phyloP scores from a whole-genome alignment of 2,329 filamentous ascomycete genomes.

The Pleoardoris graminearum region DNA sequence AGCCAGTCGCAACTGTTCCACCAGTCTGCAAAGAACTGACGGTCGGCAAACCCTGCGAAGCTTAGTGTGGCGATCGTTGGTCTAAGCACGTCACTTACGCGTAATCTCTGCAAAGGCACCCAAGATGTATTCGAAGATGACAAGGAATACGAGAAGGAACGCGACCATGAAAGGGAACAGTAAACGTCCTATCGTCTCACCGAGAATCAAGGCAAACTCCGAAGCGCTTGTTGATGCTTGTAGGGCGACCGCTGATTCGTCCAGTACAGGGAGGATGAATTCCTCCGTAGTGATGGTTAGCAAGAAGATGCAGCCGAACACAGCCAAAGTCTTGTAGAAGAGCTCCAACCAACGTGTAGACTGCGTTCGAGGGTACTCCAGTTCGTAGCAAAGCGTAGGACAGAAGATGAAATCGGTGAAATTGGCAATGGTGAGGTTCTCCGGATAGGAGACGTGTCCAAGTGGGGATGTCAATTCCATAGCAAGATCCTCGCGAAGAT shows the following conservation, averaged over 20 bases:
- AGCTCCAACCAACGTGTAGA: slow-evolving; percentile 79
- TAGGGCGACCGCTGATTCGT: slow-evolving; percentile 66
- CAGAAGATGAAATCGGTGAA: slow-evolving; percentile 87
- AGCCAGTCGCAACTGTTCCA: slow-evolving; percentile 84
- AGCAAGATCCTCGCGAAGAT: slow-evolving; percentile 83
- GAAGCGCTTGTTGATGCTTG: slow-evolving; percentile 53
- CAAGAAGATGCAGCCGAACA: slow-evolving; percentile 95
- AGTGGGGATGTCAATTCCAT: slow-evolving; percentile 89
- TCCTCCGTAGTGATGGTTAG: slow-evolving; percentile 90
- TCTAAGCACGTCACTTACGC: slow-evolving; percentile 41
- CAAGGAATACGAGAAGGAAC: slow-evolving; percentile 92
- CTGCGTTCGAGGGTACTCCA: slow-evolving; percentile 85
- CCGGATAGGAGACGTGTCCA: slow-evolving; percentile 85
- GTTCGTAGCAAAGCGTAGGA: slow-evolving; percentile 94
- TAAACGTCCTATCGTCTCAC: slow-evolving; percentile 87
- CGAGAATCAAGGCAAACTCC: slow-evolving; percentile 77
- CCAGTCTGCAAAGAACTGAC: slow-evolving; percentile 85
- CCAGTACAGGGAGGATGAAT: slow-evolving; percentile 88
- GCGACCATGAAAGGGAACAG: slow-evolving; percentile 98
- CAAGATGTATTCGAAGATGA: slow-evolving; percentile 96
- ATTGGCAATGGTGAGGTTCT: slow-evolving; percentile 81
- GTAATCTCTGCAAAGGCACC: slow-evolving; percentile 95
- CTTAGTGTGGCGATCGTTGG: slow-evolving; percentile 3
- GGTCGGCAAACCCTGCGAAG: slow-evolving; percentile 74
- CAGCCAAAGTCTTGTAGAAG: slow-evolving; percentile 81